Percentiles rank a stretch among this genome's conserved stretches.
These are phyloP conservation scores for Cladosporium sp. DNA, from an alignment of 2,329 filamentous ascomycete species.

Conservation along the genomic window DNA sequence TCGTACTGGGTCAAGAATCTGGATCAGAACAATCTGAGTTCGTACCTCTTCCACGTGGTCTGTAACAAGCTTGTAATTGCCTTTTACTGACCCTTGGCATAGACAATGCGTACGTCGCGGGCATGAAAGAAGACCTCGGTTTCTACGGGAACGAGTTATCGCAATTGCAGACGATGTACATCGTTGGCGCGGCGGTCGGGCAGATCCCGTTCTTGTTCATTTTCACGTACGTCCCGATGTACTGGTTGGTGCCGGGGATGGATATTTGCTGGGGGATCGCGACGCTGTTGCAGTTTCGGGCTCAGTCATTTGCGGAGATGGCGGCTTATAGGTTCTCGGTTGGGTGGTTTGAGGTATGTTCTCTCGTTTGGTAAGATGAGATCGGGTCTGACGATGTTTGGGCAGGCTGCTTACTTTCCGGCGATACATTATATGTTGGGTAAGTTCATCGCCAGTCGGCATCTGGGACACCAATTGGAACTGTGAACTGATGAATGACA, in stretches of 20 bases:
- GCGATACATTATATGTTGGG: constrained; percentile 25
- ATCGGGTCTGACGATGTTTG: background rate
- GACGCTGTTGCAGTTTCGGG: constrained; percentile 23
- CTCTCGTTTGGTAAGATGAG: background rate
- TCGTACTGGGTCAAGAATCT: constrained; percentile 60
- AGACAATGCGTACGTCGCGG: constrained; percentile 48
- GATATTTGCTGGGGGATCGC: constrained; percentile 23
- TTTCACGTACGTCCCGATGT: constrained; percentile 22
- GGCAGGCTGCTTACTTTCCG: constrained; percentile 26
- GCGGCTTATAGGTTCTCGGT: constrained; percentile 24
- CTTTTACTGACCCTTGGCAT: background rate
- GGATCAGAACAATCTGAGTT: constrained; percentile 58
- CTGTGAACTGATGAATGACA: background rate
- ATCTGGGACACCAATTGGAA: background rate
- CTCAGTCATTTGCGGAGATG: constrained; percentile 17
- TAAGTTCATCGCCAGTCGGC: background rate
- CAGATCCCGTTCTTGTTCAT: constrained; percentile 24
- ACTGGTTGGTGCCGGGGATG: constrained; percentile 18
- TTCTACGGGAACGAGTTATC: constrained; percentile 20
- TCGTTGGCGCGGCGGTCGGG: constrained; percentile 24
- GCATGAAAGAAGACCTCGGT: constrained; percentile 11
- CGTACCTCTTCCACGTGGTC: constrained; percentile 17
- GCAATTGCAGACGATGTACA: constrained; percentile 23
- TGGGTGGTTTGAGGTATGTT: constrained; percentile 24
- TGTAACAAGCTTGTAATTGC: background rate